phyloP scores from a whole-genome alignment of 768 basidiomycete species.

The Zangia roseola region DNA sequence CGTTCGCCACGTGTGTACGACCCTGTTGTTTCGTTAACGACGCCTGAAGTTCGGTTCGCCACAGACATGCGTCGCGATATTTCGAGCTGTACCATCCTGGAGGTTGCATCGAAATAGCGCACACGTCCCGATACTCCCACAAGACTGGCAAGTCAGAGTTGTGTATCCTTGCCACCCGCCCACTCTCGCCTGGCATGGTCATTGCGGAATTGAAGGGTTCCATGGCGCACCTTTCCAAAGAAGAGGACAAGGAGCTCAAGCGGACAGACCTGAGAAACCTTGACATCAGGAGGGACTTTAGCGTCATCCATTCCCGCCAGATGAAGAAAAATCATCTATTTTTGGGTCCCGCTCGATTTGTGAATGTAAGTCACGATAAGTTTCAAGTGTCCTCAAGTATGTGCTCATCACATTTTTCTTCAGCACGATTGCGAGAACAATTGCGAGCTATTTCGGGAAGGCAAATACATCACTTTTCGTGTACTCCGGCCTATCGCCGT shows the following conservation, averaged over 20 bases:
- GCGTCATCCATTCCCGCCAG: constrained; percentile 87
- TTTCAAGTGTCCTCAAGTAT: not conserved
- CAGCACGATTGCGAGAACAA: constrained; percentile 92
- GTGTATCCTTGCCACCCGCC: constrained; percentile 81
- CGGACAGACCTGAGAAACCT: constrained; percentile 67
- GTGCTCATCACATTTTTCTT: constrained; percentile 3
- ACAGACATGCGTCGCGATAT: constrained; percentile 84
- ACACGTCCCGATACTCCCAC: constrained; percentile 85
- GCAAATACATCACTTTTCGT: constrained; percentile 86
- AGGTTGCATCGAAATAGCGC: constrained; percentile 84
- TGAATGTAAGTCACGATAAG: constrained; percentile 62
- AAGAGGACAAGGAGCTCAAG: constrained; percentile 85
- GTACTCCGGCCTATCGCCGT: constrained; percentile 73
- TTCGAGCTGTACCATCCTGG: constrained; percentile 83
- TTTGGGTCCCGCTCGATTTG: constrained; percentile 88
- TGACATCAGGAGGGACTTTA: constrained; percentile 83
- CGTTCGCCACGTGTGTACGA: constrained; percentile 82
- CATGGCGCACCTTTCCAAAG: constrained; percentile 83
- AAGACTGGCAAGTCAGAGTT: constrained; percentile 86
- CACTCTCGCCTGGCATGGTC: constrained; percentile 64
- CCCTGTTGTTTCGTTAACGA: constrained; percentile 25
- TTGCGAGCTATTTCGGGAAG: constrained; percentile 85
- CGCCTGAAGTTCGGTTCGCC: constrained; percentile 26
- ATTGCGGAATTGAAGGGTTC: constrained; percentile 88
- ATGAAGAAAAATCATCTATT: constrained; percentile 93